A percentile compares a stretch with the other conserved stretches of the same genome.
Conservation (phyloP, 257 asterid genomes). For the Solanum rostratum region DNA sequence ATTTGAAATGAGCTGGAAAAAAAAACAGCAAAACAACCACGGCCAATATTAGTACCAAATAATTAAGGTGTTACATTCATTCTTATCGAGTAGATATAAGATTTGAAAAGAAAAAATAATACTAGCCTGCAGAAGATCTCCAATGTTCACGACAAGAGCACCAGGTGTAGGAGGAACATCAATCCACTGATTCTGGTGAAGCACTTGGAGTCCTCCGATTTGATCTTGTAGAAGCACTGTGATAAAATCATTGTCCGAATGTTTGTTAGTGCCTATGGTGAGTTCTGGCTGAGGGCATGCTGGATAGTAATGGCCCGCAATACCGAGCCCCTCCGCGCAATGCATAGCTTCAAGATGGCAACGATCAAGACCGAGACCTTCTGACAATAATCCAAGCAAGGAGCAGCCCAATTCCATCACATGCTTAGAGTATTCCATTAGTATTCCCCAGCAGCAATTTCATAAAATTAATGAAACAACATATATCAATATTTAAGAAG, state of each 20-base stretch:
- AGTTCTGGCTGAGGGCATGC: too few relatives aligned
- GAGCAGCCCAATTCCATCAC: too few relatives aligned
- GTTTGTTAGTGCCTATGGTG: neutral
- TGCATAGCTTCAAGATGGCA: too few relatives aligned
- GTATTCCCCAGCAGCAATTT: too few relatives aligned
- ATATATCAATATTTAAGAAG: neutral
- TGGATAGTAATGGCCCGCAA: too few relatives aligned
- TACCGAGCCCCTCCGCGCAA: too few relatives aligned
- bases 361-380: too few relatives aligned
- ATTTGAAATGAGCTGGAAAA: conserved; percentile 37
- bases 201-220: conserved; percentile 49
- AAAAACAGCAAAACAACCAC: neutral
- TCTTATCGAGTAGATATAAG: neutral
- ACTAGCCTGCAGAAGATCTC: conserved; percentile 56
- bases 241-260: conserved; percentile 17
- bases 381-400: too few relatives aligned
- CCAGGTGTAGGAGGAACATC: conserved; percentile 40
- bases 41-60: neutral
- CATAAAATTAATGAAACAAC: too few relatives aligned
- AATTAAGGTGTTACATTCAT: neutral
- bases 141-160: conserved; percentile 46
- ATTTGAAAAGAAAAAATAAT: neutral
- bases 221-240: conserved; percentile 40
- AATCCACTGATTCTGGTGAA: conserved; percentile 35
- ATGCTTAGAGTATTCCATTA: too few relatives aligned